A percentile compares a stretch with the other conserved stretches of the same genome.
Evolutionary conservation across 306 rosid species (phyloP).

Genomic region (Vachellia collinsii): DNA sequence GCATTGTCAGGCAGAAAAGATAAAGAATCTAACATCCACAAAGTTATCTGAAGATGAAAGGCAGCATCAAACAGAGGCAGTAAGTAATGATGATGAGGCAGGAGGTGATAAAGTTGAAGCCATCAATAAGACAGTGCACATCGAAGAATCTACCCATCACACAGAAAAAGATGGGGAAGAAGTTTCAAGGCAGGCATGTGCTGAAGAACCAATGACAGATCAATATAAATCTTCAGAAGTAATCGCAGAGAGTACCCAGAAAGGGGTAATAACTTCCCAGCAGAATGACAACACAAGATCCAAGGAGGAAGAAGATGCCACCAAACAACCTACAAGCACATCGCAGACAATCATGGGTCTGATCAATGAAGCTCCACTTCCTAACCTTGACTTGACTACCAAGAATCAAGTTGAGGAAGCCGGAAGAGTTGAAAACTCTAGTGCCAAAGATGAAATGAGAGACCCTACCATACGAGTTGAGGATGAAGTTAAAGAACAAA

Average conservation of each 20-base stretch:
- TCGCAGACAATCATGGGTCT: slow-evolving; percentile 24
- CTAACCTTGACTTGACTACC: slow-evolving; percentile 25
- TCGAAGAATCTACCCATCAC: slow-evolving; percentile 12
- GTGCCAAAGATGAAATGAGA: slow-evolving; percentile 22
- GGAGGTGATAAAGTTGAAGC: slow-evolving; percentile 32
- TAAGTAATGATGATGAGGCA: slow-evolving; percentile 17
- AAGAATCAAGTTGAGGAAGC: slow-evolving; percentile 23
- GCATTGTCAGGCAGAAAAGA: slow-evolving; percentile 23
- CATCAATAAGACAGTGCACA: slow-evolving; percentile 14
- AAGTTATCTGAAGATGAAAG: slow-evolving; percentile 30
- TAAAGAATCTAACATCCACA: slow-evolving; percentile 19
- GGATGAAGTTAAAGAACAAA: slow-evolving; percentile 24
- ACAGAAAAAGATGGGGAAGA: slow-evolving; percentile 11
- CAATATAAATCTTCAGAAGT: slow-evolving; percentile 28
- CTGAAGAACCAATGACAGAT: slow-evolving; percentile 36
- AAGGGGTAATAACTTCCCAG: background rate
- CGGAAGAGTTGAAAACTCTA: slow-evolving; percentile 11
- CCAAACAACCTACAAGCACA: background rate
- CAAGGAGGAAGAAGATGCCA: slow-evolving; percentile 5
- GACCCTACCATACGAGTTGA: slow-evolving; percentile 11
- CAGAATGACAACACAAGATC: background rate
- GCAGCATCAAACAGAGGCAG: slow-evolving; percentile 25
- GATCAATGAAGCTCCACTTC: slow-evolving; percentile 22
- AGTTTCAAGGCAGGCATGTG: slow-evolving; percentile 12
- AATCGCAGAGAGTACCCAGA: background rate